Base-by-base conservation (phyloP, 2,329 filamentous ascomycete genomes). In the Tolypocladium nubicola region DNA sequence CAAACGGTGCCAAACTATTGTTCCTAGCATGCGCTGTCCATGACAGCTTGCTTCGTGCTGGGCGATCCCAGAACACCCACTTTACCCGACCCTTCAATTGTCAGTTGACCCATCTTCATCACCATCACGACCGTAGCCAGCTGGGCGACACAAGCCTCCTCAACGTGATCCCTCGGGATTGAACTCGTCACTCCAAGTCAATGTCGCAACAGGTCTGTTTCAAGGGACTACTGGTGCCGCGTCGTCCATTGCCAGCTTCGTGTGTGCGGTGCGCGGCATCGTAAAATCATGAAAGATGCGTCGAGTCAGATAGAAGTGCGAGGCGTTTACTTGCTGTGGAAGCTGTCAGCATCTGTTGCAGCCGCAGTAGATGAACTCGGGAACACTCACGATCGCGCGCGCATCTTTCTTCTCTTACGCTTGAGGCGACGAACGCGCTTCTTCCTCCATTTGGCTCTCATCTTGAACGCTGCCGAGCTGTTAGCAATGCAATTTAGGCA, bases 351-450 rank as follows among this genome's bases (percentile, higher is more conserved):
- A 53, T 21, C 49, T 50, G 55, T 47, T 61, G 64, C 57, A 66
- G 38, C 14, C 41, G 21, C 11, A 49, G 14, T 9, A 5, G 33
- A 26, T 23, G 26, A 30, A 1, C 11, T 41, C 47, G 23, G 21
- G 19, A n/a, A 23, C 40, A 81, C 91, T 85, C 84, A 97, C 94
- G 87, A 92, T 82, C 94, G 83, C 73, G 93, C 94, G 78, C 94
- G 87, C 82, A 94, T 96, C 93, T 99, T 99, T 91, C 94, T 95
- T 83, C 94, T 91, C 92, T 99, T 99, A 77, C 92, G 88, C 89
- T 97, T 97, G 79, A 99, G 90, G 80, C 94, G 88, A 74, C 94
- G 86, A 81, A 96, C 92, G 78, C 94, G 86, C 93, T 99, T 99
- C 89, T 99, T 99, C 85, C 93, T 94, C 94, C 94, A 97, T 85